These are phyloP conservation scores for Cymbidium sinense DNA, from an alignment of 106 monocot genomes.

Conservation along the genomic window DNA sequence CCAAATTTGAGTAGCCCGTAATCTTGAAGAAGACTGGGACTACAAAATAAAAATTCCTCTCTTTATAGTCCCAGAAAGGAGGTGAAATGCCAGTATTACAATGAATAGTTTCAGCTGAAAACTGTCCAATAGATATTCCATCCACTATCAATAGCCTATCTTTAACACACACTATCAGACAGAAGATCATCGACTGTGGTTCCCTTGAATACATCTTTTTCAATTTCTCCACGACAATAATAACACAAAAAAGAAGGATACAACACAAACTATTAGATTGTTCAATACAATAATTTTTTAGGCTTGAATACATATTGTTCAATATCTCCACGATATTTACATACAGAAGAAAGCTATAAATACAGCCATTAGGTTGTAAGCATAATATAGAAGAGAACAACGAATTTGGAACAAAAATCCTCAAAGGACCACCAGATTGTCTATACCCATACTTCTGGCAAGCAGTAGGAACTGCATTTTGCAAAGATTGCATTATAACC, in stretches of 20 bases:
- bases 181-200: neutral
- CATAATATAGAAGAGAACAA: neutral
- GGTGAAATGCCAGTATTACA: neutral
- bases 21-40: neutral
- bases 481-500: neutral
- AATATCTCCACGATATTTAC: neutral
- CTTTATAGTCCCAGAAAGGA: neutral
- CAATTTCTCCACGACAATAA: neutral
- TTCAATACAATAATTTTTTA: neutral
- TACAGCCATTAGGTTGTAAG: neutral
- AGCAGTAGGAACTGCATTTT: neutral
- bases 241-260: neutral
- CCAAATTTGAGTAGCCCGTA: neutral
- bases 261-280: neutral
- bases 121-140: neutral
- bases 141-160: neutral
- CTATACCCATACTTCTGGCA: neutral
- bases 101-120: neutral
- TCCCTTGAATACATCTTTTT: conserved; percentile 4
- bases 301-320: conserved; percentile 5
- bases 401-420: neutral
- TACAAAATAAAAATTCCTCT: neutral
- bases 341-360: neutral
- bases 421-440: neutral
- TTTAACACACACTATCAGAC: neutral